Evolutionary conservation across 192 early-diverging fungal species (phyloP).

Genomic region (Coemansia sp.): DNA sequence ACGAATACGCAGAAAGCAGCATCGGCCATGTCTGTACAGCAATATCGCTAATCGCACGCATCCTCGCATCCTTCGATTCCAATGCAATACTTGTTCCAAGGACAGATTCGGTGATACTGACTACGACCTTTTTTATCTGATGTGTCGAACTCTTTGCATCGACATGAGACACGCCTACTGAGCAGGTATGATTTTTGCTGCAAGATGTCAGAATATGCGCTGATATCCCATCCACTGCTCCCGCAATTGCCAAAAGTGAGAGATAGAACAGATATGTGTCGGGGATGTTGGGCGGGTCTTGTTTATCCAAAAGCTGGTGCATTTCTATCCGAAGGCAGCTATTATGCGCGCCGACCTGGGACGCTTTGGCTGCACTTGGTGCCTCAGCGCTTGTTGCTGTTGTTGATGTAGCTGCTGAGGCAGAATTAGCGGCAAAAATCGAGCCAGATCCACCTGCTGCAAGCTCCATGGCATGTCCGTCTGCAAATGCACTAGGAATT

Average conservation of each 20-base stretch:
- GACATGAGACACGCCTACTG: constrained; percentile 26
- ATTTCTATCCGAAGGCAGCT: constrained; percentile 54
- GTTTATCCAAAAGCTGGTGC: constrained; percentile 91
- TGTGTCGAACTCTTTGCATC: neutral
- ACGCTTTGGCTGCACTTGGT: neutral
- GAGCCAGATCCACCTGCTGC: neutral
- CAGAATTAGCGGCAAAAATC: neutral
- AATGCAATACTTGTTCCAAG: neutral
- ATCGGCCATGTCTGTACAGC: constrained; percentile 78
- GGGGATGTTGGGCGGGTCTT: constrained; percentile 83
- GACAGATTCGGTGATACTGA: constrained; percentile 46
- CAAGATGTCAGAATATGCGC: constrained; percentile 60
- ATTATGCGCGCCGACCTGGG: constrained; percentile 31
- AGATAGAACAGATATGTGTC: constrained; percentile 86
- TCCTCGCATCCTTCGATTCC: neutral
- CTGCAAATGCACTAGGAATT: constrained; percentile 19
- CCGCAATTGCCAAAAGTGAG: constrained; percentile 68
- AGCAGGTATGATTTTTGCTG: constrained; percentile 32
- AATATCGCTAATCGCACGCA: constrained; percentile 66
- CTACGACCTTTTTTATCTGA: neutral
- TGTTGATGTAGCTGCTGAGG: neutral
- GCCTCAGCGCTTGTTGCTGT: constrained; percentile 1
- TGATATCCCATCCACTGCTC: constrained; percentile 72
- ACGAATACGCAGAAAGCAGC: constrained; percentile 73
- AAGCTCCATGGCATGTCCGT: neutral